phyloP scores from a whole-genome alignment of 768 basidiomycete species.

The Boletus vermiculosoides region DNA sequence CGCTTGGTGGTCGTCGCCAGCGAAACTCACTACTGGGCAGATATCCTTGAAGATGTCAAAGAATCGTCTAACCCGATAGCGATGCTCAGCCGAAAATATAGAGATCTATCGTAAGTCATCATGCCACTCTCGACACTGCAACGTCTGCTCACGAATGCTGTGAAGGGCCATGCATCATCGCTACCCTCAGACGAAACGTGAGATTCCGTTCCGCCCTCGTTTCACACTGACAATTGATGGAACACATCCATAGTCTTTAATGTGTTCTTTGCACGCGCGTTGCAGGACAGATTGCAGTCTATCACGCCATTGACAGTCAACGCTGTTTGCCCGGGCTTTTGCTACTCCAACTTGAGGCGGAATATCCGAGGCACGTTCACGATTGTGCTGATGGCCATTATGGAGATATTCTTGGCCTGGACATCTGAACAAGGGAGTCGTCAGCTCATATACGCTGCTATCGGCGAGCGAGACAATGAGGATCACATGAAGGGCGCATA shows the following conservation, averaged over 20 bases:
- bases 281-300: conserved; percentile 23
- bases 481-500: conserved; percentile 23
- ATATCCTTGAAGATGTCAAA: conserved; percentile 21
- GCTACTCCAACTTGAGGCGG: conserved; percentile 27
- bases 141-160: not conserved
- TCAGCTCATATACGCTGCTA: conserved; percentile 33
- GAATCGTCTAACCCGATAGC: conserved; percentile 22
- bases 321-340: conserved; percentile 32
- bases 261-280: conserved; percentile 30
- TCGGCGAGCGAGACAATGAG: conserved; percentile 24
- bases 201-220: not conserved
- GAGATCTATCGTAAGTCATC: conserved; percentile 18
- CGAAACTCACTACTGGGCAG: conserved; percentile 21
- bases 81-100: conserved; percentile 25
- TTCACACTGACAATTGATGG: not conserved
- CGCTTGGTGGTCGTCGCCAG: conserved; percentile 36
- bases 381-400: not conserved
- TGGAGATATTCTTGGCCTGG: conserved; percentile 15
- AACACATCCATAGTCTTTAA: conserved; percentile 25
- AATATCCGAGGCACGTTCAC: not conserved
- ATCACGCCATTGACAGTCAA: conserved; percentile 24
- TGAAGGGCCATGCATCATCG: conserved; percentile 19
- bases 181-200: conserved; percentile 31
- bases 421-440: conserved; percentile 36
- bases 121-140: no score